A percentile compares a stretch with the other conserved stretches of the same genome.
phyloP scores from a whole-genome alignment of 2,329 filamentous ascomycete species.

The Fragosphaeria purpurea region DNA sequence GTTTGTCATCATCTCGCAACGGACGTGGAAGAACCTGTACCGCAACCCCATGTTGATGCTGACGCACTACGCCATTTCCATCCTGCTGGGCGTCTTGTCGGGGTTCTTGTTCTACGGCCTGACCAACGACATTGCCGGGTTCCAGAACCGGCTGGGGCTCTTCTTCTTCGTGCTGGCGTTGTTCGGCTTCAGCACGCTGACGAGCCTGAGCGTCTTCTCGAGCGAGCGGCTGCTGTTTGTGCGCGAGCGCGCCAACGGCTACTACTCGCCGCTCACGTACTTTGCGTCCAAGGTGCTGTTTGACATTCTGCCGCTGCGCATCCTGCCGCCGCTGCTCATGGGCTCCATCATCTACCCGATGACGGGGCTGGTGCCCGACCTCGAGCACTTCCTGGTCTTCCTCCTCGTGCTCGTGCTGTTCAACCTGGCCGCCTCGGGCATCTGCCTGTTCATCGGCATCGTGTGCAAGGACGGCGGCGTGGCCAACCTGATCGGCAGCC shows the following conservation, averaged over 20 bases:
- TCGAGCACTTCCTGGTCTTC: constrained; percentile 80
- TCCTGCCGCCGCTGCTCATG: constrained; percentile 91
- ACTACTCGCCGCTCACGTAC: constrained; percentile 89
- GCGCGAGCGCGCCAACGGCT: constrained; percentile 89
- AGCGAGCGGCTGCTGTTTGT: constrained; percentile 85
- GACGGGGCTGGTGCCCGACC: constrained; percentile 81
- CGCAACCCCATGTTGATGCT: constrained; percentile 97
- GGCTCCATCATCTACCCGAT: constrained; percentile 95
- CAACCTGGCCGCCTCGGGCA: constrained; percentile 85
- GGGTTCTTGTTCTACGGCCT: constrained; percentile 95
- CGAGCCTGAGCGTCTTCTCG: constrained; percentile 86
- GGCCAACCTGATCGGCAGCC: constrained; percentile 82
- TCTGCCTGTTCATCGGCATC: constrained; percentile 94
- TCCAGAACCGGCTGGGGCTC: constrained; percentile 91
- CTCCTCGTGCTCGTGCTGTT: constrained; percentile 87
- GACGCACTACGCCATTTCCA: constrained; percentile 95
- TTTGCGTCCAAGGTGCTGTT: constrained; percentile 97
- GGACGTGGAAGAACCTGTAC: constrained; percentile 96
- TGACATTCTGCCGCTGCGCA: constrained; percentile 86
- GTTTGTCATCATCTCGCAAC: constrained; percentile 77
- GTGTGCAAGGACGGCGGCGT: constrained; percentile 86
- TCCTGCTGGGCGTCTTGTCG: constrained; percentile 84
- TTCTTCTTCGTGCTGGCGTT: constrained; percentile 96
- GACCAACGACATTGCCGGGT: constrained; percentile 91
- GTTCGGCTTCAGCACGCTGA: constrained; percentile 94